A percentile compares a stretch with the other conserved stretches of the same genome.
Conservation (phyloP, 1,139 yeast species). For the Hansenula lynferdii region DNA sequence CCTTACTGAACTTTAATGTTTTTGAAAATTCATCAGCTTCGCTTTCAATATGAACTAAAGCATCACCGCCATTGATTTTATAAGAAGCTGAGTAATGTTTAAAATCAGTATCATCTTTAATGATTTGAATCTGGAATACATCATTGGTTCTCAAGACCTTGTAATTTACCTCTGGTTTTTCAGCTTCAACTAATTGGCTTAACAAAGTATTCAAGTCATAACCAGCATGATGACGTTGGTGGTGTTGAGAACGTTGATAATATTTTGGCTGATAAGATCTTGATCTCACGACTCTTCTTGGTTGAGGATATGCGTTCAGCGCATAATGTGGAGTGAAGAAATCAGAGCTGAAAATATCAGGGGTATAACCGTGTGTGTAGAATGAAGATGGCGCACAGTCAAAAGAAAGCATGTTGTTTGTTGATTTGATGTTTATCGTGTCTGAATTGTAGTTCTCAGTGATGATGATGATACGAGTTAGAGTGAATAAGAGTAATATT, state of each 20-base stretch:
- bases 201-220: not conserved
- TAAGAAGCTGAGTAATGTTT: conserved; percentile 9
- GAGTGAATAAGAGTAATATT: not conserved
- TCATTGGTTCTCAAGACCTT: conserved; percentile 6
- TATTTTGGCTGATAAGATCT: conserved; percentile 1
- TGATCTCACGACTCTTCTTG: conserved; percentile 1
- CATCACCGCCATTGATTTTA: conserved; percentile 1
- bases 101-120: conserved; percentile 6
- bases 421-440: not conserved
- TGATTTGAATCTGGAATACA: conserved; percentile 9
- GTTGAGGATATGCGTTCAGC: not conserved
- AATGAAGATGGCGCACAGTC: conserved; percentile 5
- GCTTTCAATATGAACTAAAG: conserved; percentile 6
- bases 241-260: not conserved
- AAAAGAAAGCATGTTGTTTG: conserved; percentile 6
- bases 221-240: not conserved
- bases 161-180: conserved; percentile 3
- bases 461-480: not conserved
- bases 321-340: not conserved
- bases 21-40: conserved; percentile 9
- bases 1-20: conserved; percentile 6
- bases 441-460: not conserved
- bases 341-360: conserved; percentile 2
- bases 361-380: no score
- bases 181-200: not conserved